These are phyloP conservation scores for Hysterium pulicare DNA, from an alignment of 2,329 filamentous ascomycete species.

Conservation along the genomic window DNA sequence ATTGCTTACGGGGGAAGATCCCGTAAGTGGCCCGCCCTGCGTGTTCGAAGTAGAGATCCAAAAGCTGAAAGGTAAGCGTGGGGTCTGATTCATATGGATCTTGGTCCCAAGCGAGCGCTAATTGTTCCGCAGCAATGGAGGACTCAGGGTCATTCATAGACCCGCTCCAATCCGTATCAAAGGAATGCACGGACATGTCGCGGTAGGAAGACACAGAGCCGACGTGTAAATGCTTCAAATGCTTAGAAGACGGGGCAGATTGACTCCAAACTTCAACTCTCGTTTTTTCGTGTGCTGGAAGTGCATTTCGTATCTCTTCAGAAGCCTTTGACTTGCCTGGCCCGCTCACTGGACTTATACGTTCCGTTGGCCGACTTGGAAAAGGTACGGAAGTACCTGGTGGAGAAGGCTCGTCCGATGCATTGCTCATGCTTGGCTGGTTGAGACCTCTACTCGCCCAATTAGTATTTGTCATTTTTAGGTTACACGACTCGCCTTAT, in stretches of 20 bases:
- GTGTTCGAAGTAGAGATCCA: slow-evolving; percentile 57
- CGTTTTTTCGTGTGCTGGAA: slow-evolving; percentile 20
- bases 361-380: slow-evolving; percentile 30
- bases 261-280: slow-evolving; percentile 25
- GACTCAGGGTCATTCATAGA: slow-evolving; percentile 24
- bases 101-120: slow-evolving; percentile 43
- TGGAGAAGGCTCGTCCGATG: slow-evolving; percentile 30
- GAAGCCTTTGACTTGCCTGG: slow-evolving; percentile 26
- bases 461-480: too few relatives aligned
- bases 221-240: slow-evolving; percentile 21
- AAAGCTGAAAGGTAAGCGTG: slow-evolving; percentile 48
- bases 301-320: slow-evolving; percentile 17
- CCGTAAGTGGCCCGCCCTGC: slow-evolving; percentile 54
- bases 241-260: slow-evolving; percentile 21
- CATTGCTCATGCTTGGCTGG: slow-evolving; percentile 28
- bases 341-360: slow-evolving; percentile 25
- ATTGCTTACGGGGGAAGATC: slow-evolving; percentile 55
- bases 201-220: slow-evolving; percentile 18
- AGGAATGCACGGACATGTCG: slow-evolving; percentile 33
- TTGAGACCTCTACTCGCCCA: slow-evolving; percentile 27
- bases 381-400: slow-evolving; percentile 27
- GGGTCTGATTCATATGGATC: slow-evolving; percentile 55
- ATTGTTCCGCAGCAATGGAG: slow-evolving; percentile 20
- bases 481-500: slow-evolving; percentile 8
- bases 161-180: slow-evolving; percentile 33